Conservation (phyloP, 257 asterid species). For the Solanum chilense region DNA sequence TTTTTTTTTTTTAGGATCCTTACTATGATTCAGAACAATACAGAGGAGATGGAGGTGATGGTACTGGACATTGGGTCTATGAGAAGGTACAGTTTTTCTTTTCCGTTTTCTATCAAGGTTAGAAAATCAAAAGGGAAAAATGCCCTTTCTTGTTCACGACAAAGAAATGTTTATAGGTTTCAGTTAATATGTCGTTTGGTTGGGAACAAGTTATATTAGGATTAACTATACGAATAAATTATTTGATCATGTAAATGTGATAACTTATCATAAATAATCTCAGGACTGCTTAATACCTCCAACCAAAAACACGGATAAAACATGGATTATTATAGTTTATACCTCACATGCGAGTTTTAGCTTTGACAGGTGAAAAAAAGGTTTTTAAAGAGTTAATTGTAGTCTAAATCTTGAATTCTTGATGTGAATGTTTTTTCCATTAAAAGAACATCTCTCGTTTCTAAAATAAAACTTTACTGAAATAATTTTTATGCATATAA, state of each 20-base stretch:
- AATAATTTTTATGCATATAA: background rate
- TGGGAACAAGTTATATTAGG: too few species aligned
- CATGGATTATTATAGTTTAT: too few species aligned
- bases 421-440: background rate
- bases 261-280: too few species aligned
- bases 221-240: too few species aligned
- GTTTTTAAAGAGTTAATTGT: background rate
- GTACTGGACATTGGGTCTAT: conserved; percentile 83
- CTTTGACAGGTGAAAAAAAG: background rate
- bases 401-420: background rate
- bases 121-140: background rate
- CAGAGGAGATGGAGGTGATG: conserved; percentile 83
- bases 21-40: conserved; percentile 71
- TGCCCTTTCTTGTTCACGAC: background rate
- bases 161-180: background rate
- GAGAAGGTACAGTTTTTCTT: conserved; percentile 42
- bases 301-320: too few species aligned
- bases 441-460: background rate
- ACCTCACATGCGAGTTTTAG: background rate
- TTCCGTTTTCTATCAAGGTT: background rate
- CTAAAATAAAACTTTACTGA: background rate
- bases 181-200: background rate
- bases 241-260: background rate
- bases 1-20: conserved; percentile 44
- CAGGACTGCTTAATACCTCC: background rate